These are phyloP conservation scores for Euptelea pleiosperma DNA, from an alignment of 164 flowering plant species.

Conservation along the genomic window DNA sequence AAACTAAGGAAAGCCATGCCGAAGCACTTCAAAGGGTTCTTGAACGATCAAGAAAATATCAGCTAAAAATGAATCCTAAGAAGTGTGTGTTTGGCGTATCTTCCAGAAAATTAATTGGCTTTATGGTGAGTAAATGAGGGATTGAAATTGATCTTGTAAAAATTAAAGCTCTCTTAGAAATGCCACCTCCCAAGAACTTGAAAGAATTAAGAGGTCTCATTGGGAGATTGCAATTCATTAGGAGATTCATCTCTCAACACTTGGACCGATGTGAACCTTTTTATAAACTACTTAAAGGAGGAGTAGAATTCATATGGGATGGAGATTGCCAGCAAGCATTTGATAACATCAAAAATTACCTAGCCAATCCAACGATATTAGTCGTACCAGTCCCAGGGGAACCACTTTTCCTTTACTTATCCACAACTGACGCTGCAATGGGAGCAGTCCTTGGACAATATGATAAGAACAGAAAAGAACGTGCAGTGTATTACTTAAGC, in stretches of 20 bases:
- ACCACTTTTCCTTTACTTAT: not conserved
- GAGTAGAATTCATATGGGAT: too few species aligned
- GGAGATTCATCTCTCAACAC: not conserved
- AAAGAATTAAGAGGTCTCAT: not conserved
- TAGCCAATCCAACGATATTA: not conserved
- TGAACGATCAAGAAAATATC: too few species aligned
- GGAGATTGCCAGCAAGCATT: not conserved
- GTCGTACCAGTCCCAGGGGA: not conserved
- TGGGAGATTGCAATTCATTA: not conserved
- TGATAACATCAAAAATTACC: not conserved
- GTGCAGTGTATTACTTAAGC: too few species aligned
- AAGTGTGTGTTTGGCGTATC: too few species aligned
- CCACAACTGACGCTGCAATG: not conserved
- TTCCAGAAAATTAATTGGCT: too few species aligned
- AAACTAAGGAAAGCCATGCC: not conserved
- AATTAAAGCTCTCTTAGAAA: not conserved
- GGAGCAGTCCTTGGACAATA: not conserved
- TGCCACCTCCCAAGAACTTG: not conserved
- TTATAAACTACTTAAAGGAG: not conserved
- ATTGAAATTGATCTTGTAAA: not conserved
- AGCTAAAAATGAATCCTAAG: too few species aligned
- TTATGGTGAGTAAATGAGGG: not conserved
- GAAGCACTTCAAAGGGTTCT: too few species aligned
- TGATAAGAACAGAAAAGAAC: too few species aligned
- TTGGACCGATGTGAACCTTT: not conserved